phyloP scores from a whole-genome alignment of 176 grass and related monocot species.

The Zoysia pacifica region DNA sequence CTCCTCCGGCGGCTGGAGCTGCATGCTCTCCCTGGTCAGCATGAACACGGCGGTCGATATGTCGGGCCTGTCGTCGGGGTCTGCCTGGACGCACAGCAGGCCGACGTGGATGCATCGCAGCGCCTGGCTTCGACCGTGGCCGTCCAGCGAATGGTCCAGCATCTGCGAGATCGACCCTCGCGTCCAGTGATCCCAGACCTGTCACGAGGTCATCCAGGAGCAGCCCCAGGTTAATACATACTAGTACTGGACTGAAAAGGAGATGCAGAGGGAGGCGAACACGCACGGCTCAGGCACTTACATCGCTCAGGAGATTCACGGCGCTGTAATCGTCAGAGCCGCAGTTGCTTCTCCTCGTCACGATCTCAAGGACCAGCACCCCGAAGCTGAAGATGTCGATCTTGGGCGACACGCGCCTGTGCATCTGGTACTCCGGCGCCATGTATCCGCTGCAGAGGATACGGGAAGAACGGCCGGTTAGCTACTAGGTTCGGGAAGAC shows the following conservation, averaged over 20 bases:
- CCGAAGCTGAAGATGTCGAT: slow-evolving; percentile 55
- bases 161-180: slow-evolving; percentile 35
- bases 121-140: slow-evolving; percentile 4
- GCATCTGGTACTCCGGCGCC: slow-evolving; percentile 26
- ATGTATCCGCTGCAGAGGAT: slow-evolving; percentile 43
- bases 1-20: slow-evolving; percentile 33
- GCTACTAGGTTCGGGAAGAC: neutral
- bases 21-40: slow-evolving; percentile 54
- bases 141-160: slow-evolving; percentile 14
- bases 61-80: slow-evolving; percentile 44
- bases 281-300: neutral
- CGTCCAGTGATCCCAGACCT: slow-evolving; percentile 53
- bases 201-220: neutral
- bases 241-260: neutral
- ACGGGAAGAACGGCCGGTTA: neutral
- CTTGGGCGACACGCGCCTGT: slow-evolving; percentile 42
- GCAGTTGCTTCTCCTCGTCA: slow-evolving; percentile 42
- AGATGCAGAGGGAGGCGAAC: neutral
- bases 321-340: neutral
- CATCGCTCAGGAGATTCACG: slow-evolving; percentile 44
- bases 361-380: slow-evolving; percentile 52
- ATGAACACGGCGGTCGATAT: slow-evolving; percentile 58
- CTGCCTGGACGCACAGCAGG: slow-evolving; percentile 54
- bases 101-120: slow-evolving; percentile 52
- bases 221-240: neutral